phyloP scores from a whole-genome alignment of 1,284 basidiomycete species.

The Cerioporus squamosus region DNA sequence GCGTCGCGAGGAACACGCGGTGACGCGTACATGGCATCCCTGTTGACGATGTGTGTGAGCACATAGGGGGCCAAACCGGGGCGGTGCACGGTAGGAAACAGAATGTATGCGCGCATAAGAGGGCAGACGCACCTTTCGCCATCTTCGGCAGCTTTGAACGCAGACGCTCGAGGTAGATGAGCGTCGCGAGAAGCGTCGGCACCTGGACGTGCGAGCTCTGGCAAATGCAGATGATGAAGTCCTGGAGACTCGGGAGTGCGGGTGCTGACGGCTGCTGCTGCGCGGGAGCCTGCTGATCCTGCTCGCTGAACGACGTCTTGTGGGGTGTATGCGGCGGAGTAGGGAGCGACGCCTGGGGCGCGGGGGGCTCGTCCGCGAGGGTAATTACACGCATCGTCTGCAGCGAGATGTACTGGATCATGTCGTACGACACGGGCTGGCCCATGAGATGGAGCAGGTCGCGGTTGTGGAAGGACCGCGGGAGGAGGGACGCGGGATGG shows the following conservation, averaged over 20 bases:
- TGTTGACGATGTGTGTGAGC: conserved; percentile 32
- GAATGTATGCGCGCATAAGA: conserved; percentile 2
- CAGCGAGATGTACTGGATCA: conserved; percentile 79
- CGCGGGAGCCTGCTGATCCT: conserved; percentile 33
- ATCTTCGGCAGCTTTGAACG: conserved; percentile 81
- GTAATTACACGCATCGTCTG: conserved; percentile 69
- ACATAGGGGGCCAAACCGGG: conserved; percentile 9
- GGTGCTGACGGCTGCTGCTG: conserved; percentile 25
- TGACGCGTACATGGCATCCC: conserved; percentile 93
- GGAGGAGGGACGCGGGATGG: conserved; percentile 32
- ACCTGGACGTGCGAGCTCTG: conserved; percentile 90
- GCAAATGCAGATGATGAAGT: conserved; percentile 88
- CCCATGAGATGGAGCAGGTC: conserved; percentile 77
- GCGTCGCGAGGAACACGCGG: conserved; percentile 92
- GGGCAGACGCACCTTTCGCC: conserved; percentile 73
- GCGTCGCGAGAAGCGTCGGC: conserved; percentile 88
- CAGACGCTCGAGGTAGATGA: conserved; percentile 93
- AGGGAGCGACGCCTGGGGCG: conserved; percentile 35
- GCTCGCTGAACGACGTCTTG: conserved; percentile 45
- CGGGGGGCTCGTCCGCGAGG: conserved; percentile 51
- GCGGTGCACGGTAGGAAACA: background rate
- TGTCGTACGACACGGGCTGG: conserved; percentile 78
- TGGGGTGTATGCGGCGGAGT: conserved; percentile 62
- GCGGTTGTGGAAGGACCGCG: conserved; percentile 42
- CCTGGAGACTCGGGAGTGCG: conserved; percentile 74